A percentile compares a stretch with the other conserved stretches of the same genome.
phyloP scores from a whole-genome alignment of 805 yeast species.

The Wickerhamiella vanderwaltii region DNA sequence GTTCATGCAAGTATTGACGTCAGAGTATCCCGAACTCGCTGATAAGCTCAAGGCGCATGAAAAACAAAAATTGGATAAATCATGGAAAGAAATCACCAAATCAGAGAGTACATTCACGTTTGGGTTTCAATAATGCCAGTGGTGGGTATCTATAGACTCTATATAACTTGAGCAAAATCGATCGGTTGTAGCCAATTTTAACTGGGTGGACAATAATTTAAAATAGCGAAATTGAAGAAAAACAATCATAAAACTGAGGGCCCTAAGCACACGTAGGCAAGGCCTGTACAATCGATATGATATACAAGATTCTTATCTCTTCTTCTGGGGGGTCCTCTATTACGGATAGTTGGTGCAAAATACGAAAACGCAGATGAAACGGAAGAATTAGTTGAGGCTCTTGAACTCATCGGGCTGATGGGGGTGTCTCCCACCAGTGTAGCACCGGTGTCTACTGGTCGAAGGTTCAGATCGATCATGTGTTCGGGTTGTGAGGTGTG shows the following conservation, averaged over 20 bases:
- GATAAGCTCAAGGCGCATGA: conserved; percentile 26
- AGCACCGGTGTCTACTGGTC: background rate
- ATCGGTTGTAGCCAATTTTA: no score
- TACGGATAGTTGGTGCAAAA: conserved; percentile 6
- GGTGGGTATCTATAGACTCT: no score
- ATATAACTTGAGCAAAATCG: no score
- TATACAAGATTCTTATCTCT: no score
- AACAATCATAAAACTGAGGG: no score
- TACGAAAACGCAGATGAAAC: conserved; percentile 1
- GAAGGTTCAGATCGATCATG: no score
- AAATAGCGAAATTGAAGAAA: no score
- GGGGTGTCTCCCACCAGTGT: background rate
- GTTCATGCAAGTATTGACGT: conserved; percentile 40
- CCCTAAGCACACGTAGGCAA: no score
- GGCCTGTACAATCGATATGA: no score
- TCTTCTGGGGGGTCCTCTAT: background rate
- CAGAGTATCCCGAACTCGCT: conserved; percentile 31
- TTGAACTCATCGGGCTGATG: background rate
- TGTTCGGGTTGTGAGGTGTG: no score
- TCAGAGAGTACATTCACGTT: conserved; percentile 7
- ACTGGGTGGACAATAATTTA: no score
- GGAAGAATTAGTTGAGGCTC: background rate
- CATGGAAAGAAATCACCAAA: conserved; percentile 13
- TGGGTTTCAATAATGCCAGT: conserved; percentile 3
- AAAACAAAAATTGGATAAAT: conserved; percentile 2